Base-by-base conservation (phyloP, 345 rosid genomes). In the Melaleuca quinquenervia region DNA sequence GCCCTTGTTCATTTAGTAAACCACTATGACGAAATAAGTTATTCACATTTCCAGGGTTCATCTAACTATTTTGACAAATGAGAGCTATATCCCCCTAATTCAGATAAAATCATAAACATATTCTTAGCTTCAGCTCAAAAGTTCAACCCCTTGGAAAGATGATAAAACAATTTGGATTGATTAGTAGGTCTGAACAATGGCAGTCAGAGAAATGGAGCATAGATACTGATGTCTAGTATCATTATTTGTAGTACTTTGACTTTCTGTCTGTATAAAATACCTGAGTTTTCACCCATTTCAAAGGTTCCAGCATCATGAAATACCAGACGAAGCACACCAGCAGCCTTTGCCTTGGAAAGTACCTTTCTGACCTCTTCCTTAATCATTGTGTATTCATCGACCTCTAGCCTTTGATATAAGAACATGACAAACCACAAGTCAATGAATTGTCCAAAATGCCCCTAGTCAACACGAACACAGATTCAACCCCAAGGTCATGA, bases 301-400 rank as follows among this genome's bases (percentile, higher is more conserved):
- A 91, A 97, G 80, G 99, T 96, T 88, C 98, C 99, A n/a, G 97
- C 99, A 88, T 97, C 99, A 91, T 96, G 99, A 91, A 97, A 97
- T 82, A 92, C 98, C 84, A 96, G 93, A 86, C 99, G 98, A 91
- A 97, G 99, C 84, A 97, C 94, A 74, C 98, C 98, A 48, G 98
- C 95, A 85, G 99, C 98, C 88, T 95, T 97, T n/a, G 92, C 96
- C 87, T 95, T 97, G 54, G 98, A 88, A 82, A 97, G 90, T 11
- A 93, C 94, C 91, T 92, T 97, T 86, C 93, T 92, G 78, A 92
- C 89, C 88, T 92, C 96, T 80, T 88, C 93, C 91, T 85, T 91
- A 78, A 95, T 89, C 82, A 89, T 70, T 22, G 82, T 6, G 87
- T 89, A 89, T 32, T 88, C 80, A 12, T 88, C 88, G 16, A 70